Percentiles rank a stretch among this genome's conserved stretches.
Conservation (phyloP, 495 filamentous ascomycete genomes). For the Penicillium desertorum region DNA sequence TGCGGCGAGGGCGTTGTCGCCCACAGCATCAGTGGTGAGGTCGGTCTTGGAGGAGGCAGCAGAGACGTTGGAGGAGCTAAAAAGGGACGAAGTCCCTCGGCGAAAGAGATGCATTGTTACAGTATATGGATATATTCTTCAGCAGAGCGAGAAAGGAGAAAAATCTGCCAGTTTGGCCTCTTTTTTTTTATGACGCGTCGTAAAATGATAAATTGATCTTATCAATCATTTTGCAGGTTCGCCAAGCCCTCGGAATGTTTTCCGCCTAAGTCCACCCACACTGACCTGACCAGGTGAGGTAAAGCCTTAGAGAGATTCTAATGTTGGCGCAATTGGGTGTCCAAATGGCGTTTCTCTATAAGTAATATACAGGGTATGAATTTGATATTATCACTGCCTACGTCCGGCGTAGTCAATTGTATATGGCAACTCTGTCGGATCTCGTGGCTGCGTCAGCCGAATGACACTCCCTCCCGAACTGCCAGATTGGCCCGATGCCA, state of each 20-base stretch:
- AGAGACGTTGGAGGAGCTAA: conserved; percentile 33
- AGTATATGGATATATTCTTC: background rate
- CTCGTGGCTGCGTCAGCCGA: conserved; percentile 39
- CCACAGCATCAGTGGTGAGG: conserved; percentile 25
- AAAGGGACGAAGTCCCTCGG: conserved; percentile 36
- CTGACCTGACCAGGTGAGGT: too few relatives aligned
- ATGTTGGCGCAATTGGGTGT: conserved; percentile 13
- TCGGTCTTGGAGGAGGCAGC: conserved; percentile 32
- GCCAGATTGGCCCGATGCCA: conserved; percentile 39
- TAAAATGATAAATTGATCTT: conserved; percentile 23
- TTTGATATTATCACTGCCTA: conserved; percentile 14
- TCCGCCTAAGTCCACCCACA: conserved; percentile 26
- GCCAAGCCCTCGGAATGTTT: conserved; percentile 23
- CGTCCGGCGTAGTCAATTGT: conserved; percentile 34
- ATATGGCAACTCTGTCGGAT: conserved; percentile 47
- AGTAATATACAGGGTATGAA: conserved; percentile 24
- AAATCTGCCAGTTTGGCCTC: background rate
- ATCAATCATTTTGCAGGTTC: conserved; percentile 36
- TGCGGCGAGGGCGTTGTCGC: conserved; percentile 21
- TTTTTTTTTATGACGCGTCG: conserved; percentile 10
- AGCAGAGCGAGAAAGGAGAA: background rate
- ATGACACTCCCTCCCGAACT: conserved; percentile 49
- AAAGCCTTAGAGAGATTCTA: background rate
- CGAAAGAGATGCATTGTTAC: conserved; percentile 42
- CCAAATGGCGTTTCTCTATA: conserved; percentile 15